A percentile compares a stretch with the other conserved stretches of the same genome.
Evolutionary conservation across 2,329 filamentous ascomycete genomes (phyloP).

Genomic region (Biscogniauxia sp.): DNA sequence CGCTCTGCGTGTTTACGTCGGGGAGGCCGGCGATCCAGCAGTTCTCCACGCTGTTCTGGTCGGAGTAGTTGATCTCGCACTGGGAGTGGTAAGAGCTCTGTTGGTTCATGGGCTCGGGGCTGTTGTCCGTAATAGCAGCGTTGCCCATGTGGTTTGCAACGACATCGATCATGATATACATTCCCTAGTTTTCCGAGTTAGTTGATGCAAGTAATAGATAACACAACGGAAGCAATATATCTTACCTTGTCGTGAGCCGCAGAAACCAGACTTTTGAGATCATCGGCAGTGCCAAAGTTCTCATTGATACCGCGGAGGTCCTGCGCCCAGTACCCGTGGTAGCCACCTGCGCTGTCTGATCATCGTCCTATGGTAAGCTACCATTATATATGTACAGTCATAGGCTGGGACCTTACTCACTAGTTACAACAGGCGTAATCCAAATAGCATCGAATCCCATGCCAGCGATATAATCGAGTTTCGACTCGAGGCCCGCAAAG

Average conservation of each 20-base stretch:
- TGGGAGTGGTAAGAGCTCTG: constrained; percentile 58
- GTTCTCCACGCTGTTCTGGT: constrained; percentile 45
- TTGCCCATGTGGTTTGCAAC: constrained; percentile 55
- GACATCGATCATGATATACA: constrained; percentile 47
- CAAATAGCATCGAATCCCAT: constrained; percentile 60
- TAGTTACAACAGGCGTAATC: constrained; percentile 56
- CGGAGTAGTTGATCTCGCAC: constrained; percentile 55
- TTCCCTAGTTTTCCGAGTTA: constrained; percentile 9
- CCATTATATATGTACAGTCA: not conserved
- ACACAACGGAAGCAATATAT: constrained; percentile 23
- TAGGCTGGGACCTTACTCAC: constrained; percentile 27
- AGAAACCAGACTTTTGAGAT: constrained; percentile 55
- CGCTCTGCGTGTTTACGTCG: constrained; percentile 57
- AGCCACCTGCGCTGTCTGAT: constrained; percentile 40
- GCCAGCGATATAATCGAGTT: constrained; percentile 61
- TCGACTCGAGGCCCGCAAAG: constrained; percentile 55
- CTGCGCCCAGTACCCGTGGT: constrained; percentile 56
- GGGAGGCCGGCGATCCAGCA: constrained; percentile 62
- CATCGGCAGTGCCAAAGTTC: constrained; percentile 56
- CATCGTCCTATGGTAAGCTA: not conserved
- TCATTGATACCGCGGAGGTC: constrained; percentile 53
- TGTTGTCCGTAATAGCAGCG: constrained; percentile 45
- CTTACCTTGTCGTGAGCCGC: constrained; percentile 56
- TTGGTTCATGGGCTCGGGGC: constrained; percentile 47
- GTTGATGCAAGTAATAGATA: not conserved